A percentile compares a stretch with the other conserved stretches of the same genome.
phyloP scores from a whole-genome alignment of 495 filamentous ascomycete genomes.

The Penicillium longicatenatum region DNA sequence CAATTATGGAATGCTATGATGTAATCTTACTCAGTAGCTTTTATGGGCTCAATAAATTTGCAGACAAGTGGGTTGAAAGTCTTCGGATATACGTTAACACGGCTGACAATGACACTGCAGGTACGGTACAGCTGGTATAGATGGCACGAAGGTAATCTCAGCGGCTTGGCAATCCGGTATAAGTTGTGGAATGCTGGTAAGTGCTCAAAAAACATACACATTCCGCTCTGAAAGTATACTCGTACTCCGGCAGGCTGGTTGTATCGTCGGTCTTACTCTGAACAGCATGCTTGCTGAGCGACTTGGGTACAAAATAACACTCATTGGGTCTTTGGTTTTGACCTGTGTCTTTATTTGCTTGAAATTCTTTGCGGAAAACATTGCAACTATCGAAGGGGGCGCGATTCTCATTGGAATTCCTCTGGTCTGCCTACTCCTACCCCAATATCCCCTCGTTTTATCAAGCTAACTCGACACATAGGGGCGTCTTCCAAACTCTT shows the following conservation, averaged over 20 bases:
- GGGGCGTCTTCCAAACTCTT: conserved; percentile 81
- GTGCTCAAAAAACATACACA: too few relatives aligned
- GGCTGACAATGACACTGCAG: neutral
- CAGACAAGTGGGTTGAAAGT: neutral
- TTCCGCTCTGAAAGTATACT: too few relatives aligned
- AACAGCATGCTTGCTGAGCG: conserved; percentile 40
- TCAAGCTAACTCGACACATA: conserved; percentile 20
- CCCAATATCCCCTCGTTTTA: neutral
- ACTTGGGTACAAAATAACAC: conserved; percentile 61
- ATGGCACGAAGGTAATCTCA: conserved; percentile 38
- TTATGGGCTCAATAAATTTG: conserved; percentile 5
- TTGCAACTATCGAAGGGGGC: conserved; percentile 63
- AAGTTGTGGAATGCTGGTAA: conserved; percentile 51
- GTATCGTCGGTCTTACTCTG: conserved; percentile 54
- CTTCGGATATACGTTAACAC: too few relatives aligned
- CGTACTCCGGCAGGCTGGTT: conserved; percentile 50
- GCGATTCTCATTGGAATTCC: conserved; percentile 65
- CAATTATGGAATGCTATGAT: conserved; percentile 48
- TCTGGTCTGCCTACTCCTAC: neutral
- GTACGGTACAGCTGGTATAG: conserved; percentile 1
- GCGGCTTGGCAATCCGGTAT: conserved; percentile 66
- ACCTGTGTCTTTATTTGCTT: conserved; percentile 62
- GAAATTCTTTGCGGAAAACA: conserved; percentile 71
- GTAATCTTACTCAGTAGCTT: conserved; percentile 31
- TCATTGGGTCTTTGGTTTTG: conserved; percentile 47